Evolutionary conservation across 1,284 basidiomycete genomes (phyloP).

Genomic region (Omphalotus olearius): DNA sequence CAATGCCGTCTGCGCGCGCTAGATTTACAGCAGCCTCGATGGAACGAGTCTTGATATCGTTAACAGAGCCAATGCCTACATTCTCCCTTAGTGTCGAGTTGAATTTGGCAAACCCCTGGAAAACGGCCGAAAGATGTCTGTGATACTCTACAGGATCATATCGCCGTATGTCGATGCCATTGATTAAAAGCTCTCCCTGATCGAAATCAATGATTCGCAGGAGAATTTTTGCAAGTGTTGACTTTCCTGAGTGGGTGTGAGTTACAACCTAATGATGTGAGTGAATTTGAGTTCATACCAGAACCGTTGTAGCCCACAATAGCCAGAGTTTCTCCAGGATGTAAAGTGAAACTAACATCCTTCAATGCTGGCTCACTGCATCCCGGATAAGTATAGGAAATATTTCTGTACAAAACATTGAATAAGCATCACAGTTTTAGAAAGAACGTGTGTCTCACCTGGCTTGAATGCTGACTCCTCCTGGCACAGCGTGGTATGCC

Average conservation of each 20-base stretch:
- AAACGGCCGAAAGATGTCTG: conserved; percentile 67
- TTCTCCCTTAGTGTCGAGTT: conserved; percentile 72
- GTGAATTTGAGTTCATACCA: conserved; percentile 37
- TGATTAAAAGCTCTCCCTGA: conserved; percentile 59
- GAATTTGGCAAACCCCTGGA: conserved; percentile 80
- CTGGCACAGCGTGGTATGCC: conserved; percentile 39
- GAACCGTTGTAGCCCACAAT: conserved; percentile 83
- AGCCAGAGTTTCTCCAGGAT: conserved; percentile 73
- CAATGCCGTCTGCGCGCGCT: conserved; percentile 61
- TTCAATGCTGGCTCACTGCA: conserved; percentile 57
- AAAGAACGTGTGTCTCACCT: conserved; percentile 36
- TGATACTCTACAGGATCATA: conserved; percentile 69
- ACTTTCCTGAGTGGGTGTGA: conserved; percentile 13
- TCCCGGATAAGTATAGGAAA: conserved; percentile 78
- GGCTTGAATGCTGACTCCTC: conserved; percentile 67
- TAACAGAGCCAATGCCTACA: conserved; percentile 71
- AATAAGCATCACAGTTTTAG: conserved; percentile 12
- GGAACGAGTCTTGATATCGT: conserved; percentile 47
- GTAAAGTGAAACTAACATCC: conserved; percentile 64
- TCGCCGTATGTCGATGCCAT: conserved; percentile 60
- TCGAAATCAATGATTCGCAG: conserved; percentile 75
- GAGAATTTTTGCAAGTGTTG: conserved; percentile 36
- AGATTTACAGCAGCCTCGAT: conserved; percentile 59
- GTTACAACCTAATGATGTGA: conserved; percentile 6
- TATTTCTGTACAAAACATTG: conserved; percentile 37